Evolutionary conservation across 2,329 filamentous ascomycete species (phyloP), one percentile per base, ranked within the genome.

Genomic region (Aspergillus uvarum): DNA sequence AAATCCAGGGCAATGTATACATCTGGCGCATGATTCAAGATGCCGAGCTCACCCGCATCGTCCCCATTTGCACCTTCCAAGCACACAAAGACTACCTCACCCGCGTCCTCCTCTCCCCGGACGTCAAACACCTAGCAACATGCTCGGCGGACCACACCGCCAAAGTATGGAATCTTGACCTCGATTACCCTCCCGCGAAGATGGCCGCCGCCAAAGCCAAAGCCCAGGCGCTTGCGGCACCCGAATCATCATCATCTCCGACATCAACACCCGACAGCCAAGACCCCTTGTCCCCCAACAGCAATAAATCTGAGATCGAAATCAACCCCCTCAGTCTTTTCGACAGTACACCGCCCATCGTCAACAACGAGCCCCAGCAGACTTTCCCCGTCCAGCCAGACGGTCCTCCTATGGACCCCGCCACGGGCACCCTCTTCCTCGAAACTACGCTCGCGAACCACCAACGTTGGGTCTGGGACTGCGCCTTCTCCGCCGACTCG

Each of bases 401-500:
- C 57, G 75, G 74, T 2, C 75, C 75, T 14, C 77, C 75, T 47
- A 77, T 79, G 66, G 70, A 79, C 64, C 70, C 76, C 52, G 66
- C 74, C 72, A 70, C 77, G 72, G 8, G 85, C 82, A 74, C 88
- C 82, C 47, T 95, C 67, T 89, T 89, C 10, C 85, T 96, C 21
- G 91, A 96, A 76, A 92, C 92, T 2, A 96, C 92, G 1, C 85
- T 97, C 1, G 90, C 90, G 22, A 91, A 90, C 57, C 93, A 97
- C 77, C 93, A 97, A 78, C 88, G 93, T 56, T 97, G 93, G 93
- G 93, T 97, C 1, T 97, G 93, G 93, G 93, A 97, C 75, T 97
- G 93, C 71, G 93, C 93, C 0, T 97, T 97, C 77, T 94, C 90
- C 63, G 93, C 93, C 26, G 93, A 97, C 74, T 93, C 89, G 35